A percentile compares a stretch with the other conserved stretches of the same genome.
Evolutionary conservation across 2,329 filamentous ascomycete species (phyloP).

Genomic region (Chaetomium globosum): DNA sequence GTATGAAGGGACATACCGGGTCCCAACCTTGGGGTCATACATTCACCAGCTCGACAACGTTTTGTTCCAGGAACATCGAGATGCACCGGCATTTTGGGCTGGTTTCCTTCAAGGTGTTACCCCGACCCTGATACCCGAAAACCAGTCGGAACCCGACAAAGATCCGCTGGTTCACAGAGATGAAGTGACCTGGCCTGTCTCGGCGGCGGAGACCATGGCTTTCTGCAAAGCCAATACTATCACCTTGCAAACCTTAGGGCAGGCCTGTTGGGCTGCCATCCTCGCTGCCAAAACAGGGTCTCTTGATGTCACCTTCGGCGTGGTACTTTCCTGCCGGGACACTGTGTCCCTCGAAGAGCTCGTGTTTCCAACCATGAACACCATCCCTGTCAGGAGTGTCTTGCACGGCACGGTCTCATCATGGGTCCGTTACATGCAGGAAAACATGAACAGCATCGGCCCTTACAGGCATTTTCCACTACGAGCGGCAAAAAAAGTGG

Average conservation of each 20-base stretch:
- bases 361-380: slow-evolving; percentile 92
- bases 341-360: slow-evolving; percentile 66
- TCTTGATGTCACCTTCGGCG: slow-evolving; percentile 79
- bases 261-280: slow-evolving; percentile 74
- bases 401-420: slow-evolving; percentile 67
- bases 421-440: slow-evolving; percentile 74
- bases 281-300: slow-evolving; percentile 64
- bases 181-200: slow-evolving; percentile 51
- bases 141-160: neutral
- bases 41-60: slow-evolving; percentile 59
- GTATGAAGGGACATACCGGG: slow-evolving; percentile 54
- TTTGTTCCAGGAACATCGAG: slow-evolving; percentile 46
- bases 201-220: slow-evolving; percentile 47
- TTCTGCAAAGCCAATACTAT: slow-evolving; percentile 69
- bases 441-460: slow-evolving; percentile 65
- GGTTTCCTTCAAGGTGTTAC: slow-evolving; percentile 60
- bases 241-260: slow-evolving; percentile 75
- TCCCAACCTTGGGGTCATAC: slow-evolving; percentile 49
- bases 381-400: slow-evolving; percentile 72
- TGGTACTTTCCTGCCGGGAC: slow-evolving; percentile 83
- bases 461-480: slow-evolving; percentile 78
- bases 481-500: slow-evolving; percentile 64
- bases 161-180: slow-evolving; percentile 42
- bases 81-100: slow-evolving; percentile 68
- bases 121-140: slow-evolving; percentile 20